Percentiles rank a stretch among this genome's conserved stretches.
Conservation (phyloP, 257 asterid genomes). For the Haberlea rhodopensis region DNA sequence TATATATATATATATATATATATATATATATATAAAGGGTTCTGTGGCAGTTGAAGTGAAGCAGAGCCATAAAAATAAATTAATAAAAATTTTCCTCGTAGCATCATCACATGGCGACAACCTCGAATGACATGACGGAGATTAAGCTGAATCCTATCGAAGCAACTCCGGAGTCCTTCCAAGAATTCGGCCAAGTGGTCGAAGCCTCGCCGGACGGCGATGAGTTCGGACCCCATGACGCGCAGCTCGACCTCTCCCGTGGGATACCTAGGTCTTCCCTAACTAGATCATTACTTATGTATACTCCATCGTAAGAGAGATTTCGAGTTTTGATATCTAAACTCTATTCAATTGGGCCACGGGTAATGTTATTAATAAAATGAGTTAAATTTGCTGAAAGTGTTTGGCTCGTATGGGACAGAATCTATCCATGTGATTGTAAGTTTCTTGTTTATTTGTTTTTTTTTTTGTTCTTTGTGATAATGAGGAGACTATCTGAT, state of each 20-base stretch:
- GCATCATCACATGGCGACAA: background rate
- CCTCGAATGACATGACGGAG: slow-evolving; percentile 30
- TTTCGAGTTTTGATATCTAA: background rate
- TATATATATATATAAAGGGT: no score
- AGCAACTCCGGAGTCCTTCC: slow-evolving; percentile 75
- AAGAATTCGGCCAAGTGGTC: slow-evolving; percentile 77
- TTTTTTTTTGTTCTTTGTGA: no score
- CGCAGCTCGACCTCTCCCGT: slow-evolving; percentile 73
- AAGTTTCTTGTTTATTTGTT: background rate
- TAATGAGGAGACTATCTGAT: background rate
- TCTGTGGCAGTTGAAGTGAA: no score
- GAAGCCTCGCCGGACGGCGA: slow-evolving; percentile 69
- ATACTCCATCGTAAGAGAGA: background rate
- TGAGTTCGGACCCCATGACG: slow-evolving; percentile 72
- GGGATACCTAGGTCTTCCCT: slow-evolving; percentile 71
- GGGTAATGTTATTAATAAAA: no score
- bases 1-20: no score
- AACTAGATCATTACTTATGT: background rate
- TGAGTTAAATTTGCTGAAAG: background rate
- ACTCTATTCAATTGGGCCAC: background rate
- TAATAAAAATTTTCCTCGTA: no score
- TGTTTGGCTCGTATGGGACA: background rate
- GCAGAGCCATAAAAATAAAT: no score
- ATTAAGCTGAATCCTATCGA: slow-evolving; percentile 59
- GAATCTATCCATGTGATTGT: background rate